Evolutionary conservation across 805 yeast genomes (phyloP), one percentile per base, ranked within the genome.

Genomic region (Jamesozyma rosinii): DNA sequence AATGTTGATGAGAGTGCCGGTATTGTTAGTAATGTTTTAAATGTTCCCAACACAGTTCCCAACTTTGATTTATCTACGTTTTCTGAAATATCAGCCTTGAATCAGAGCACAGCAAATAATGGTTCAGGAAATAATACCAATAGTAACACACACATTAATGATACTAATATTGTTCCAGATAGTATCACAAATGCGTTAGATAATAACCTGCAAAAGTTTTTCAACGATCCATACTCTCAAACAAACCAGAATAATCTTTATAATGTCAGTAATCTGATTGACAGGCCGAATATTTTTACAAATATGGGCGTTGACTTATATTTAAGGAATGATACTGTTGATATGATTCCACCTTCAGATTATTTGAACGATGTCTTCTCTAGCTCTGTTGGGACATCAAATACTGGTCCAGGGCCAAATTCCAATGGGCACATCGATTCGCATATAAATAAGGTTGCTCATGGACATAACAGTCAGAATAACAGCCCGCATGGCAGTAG

Each of bases 231-330:
- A 8, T 46, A 39, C 15, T 14, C 26, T 5, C 39, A 43, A 38
- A 31, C 18, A 4, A n/a, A 34, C 5, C 43, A 43, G 36, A 42
- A 46, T 32, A 32, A 41, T 11, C 35, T 44, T 13, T 44, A 40
- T 35, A 55, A 53, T 37, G 59, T 60, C 2, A 60, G 65, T 46
- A 56, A 55, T 11, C 40, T 60, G 15, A 60, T 60, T 37, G 65
- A 60, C 43, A 58, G 51, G 35, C 59, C 63, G 14, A 47, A 45
- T 21, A 46, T 57, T 20, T 54, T 56, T 33, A 44, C 51, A 34
- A 44, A 49, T 32, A 49, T 44, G 19, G 46, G 47, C n/a, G 47
- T 45, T n/a, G 52, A 47, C 14, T 41, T 51, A 17, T 49, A 49
- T 44, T 41, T 50, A 14, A 45, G 47, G 4, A 54, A 52, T 26